Evolutionary conservation across 2,329 filamentous ascomycete genomes (phyloP).

Genomic region (Aspergillus terreus): DNA sequence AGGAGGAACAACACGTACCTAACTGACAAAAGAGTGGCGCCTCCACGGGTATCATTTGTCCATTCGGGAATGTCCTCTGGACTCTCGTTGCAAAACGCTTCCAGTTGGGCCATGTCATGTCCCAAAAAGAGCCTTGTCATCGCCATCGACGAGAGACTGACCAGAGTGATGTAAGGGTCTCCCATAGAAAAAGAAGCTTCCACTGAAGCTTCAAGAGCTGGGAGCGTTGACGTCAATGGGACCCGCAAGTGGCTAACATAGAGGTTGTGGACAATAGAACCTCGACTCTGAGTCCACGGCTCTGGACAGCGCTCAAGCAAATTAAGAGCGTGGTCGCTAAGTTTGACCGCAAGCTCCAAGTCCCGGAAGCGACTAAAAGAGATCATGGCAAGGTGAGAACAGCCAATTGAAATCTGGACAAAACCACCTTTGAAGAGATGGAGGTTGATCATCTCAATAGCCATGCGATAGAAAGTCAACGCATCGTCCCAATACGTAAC

Average conservation of each 20-base stretch:
- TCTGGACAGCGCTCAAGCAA: conserved; percentile 52
- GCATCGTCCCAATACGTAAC: conserved; percentile 60
- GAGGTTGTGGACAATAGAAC: conserved; percentile 54
- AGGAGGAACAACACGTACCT: conserved; percentile 26
- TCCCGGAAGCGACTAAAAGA: conserved; percentile 56
- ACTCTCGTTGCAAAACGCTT: conserved; percentile 54
- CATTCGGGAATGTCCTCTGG: conserved; percentile 57
- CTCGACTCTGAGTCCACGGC: conserved; percentile 53
- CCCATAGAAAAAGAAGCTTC: conserved; percentile 56
- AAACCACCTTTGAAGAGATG: conserved; percentile 55
- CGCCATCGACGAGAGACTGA: conserved; percentile 58
- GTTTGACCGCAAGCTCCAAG: conserved; percentile 50
- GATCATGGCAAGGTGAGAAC: conserved; percentile 56
- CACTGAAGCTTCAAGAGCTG: conserved; percentile 52
- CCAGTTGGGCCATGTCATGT: conserved; percentile 56
- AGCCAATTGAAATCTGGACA: conserved; percentile 56
- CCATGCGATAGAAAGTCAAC: conserved; percentile 57
- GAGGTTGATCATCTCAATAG: conserved; percentile 55
- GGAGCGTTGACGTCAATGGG: conserved; percentile 50
- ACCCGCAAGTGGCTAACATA: conserved; percentile 60
- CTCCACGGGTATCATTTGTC: conserved; percentile 56
- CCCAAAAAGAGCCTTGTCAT: conserved; percentile 54
- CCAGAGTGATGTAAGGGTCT: conserved; percentile 55
- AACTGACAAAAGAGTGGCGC: conserved; percentile 52
- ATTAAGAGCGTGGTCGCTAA: conserved; percentile 51